phyloP scores from a whole-genome alignment of 1,284 basidiomycete genomes.

The Sporisorium scitamineum region DNA sequence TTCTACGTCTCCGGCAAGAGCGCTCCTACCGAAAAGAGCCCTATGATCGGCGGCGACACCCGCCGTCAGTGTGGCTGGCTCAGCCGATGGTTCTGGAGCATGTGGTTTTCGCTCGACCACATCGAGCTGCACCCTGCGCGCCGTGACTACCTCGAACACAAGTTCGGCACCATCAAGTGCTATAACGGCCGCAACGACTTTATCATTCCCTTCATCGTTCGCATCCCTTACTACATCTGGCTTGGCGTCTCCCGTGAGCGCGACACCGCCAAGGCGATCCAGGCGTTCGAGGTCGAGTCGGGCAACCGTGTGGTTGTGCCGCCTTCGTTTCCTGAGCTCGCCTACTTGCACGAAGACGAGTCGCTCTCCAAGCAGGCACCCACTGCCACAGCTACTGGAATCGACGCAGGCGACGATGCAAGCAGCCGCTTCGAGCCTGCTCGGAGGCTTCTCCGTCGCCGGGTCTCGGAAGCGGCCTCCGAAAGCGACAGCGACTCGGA shows the following conservation, averaged over 20 bases:
- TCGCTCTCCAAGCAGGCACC: constrained; percentile 29
- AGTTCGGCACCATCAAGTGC: constrained; percentile 77
- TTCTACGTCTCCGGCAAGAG: constrained; percentile 81
- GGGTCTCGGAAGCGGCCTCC: constrained; percentile 71
- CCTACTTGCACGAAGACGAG: constrained; percentile 40
- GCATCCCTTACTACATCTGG: constrained; percentile 82
- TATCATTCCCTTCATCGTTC: constrained; percentile 77
- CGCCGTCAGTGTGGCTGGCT: constrained; percentile 80
- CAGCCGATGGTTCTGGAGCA: constrained; percentile 78
- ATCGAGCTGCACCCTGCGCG: constrained; percentile 77
- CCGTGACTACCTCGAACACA: constrained; percentile 81
- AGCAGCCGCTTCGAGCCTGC: constrained; percentile 54
- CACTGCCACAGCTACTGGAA: constrained; percentile 62
- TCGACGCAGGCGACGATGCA: constrained; percentile 70
- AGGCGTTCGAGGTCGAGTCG: constrained; percentile 79
- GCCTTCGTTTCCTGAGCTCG: constrained; percentile 65
- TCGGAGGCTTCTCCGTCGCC: constrained; percentile 61
- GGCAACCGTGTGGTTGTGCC: constrained; percentile 73
- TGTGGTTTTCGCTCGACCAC: constrained; percentile 81
- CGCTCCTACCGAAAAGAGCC: constrained; percentile 74
- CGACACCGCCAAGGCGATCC: constrained; percentile 75
- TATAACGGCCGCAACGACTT: constrained; percentile 82
- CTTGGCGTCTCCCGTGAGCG: constrained; percentile 78
- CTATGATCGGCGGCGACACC: constrained; percentile 76
- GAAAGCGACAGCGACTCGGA: constrained; percentile 69